phyloP scores from a whole-genome alignment of 73 alveolate genomes.

The Paramecium biaurelia region DNA sequence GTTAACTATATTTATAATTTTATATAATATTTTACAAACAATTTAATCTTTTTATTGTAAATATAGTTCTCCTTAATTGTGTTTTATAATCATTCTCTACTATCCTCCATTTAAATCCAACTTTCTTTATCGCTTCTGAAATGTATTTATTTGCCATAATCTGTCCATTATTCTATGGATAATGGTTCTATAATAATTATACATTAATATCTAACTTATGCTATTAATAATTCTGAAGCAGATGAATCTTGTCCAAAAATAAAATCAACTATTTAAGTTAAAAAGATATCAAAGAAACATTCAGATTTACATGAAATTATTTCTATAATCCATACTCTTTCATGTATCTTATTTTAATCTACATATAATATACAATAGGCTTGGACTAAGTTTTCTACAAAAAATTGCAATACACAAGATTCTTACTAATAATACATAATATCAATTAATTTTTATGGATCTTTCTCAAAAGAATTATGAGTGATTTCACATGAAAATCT shows the following conservation, averaged over 20 bases:
- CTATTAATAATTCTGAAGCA: conserved; percentile 6
- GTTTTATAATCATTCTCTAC: conserved; percentile 31
- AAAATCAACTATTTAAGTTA: background rate
- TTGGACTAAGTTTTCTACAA: background rate
- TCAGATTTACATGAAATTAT: background rate
- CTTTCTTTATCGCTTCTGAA: background rate
- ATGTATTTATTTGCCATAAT: background rate
- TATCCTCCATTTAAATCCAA: conserved; percentile 14
- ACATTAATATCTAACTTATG: background rate
- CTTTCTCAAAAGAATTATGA: background rate
- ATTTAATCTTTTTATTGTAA: background rate
- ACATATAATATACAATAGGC: background rate
- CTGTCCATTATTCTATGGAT: background rate
- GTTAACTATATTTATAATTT: background rate
- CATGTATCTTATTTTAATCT: background rate
- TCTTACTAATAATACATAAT: conserved; percentile 19
- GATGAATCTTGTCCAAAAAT: background rate
- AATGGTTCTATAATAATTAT: background rate
- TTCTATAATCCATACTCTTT: background rate
- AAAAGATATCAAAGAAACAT: background rate
- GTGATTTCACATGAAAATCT: background rate
- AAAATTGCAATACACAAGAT: background rate
- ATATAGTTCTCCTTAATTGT: background rate
- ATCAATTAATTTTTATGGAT: background rate
- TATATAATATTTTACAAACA: background rate